phyloP scores from a whole-genome alignment of 2,329 filamentous ascomycete genomes.

The Fusarium phyllophilum region DNA sequence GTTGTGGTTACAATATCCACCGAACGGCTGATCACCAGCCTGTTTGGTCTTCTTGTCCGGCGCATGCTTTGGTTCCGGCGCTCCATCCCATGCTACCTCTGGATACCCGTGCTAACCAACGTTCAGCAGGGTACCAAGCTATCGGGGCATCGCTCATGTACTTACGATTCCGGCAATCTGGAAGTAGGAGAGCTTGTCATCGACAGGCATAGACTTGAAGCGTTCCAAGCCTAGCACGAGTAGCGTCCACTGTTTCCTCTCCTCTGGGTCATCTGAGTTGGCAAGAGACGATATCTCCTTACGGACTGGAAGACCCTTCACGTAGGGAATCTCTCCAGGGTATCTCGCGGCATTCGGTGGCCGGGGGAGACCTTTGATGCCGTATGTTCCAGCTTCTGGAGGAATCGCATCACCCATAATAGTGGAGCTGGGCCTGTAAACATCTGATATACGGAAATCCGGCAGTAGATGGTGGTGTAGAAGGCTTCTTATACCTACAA shows the following conservation, averaged over 20 bases:
- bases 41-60: rapidly evolving
- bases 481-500: neutral
- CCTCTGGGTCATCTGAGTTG: neutral
- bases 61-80: neutral
- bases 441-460: rapidly evolving
- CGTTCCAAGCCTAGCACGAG: slow-evolving; percentile 6
- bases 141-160: rapidly evolving
- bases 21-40: slow-evolving; percentile 4
- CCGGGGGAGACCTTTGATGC: slow-evolving; percentile 12
- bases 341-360: neutral
- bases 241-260: slow-evolving; percentile 11
- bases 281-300: neutral
- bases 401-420: neutral
- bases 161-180: slow-evolving; percentile 21
- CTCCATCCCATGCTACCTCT: slow-evolving; percentile 8
- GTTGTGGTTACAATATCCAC: slow-evolving; percentile 25
- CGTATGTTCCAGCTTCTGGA: neutral
- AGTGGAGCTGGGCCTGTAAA: neutral
- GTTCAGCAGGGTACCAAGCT: neutral
- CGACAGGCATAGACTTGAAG: slow-evolving; percentile 2
- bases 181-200: slow-evolving; percentile 7
- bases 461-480: rapidly evolving
- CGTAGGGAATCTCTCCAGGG: neutral
- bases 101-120: slow-evolving; percentile 16
- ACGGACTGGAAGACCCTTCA: neutral